phyloP scores from a whole-genome alignment of 2,329 filamentous ascomycete species.

The Paraconiothyrium brasiliense region DNA sequence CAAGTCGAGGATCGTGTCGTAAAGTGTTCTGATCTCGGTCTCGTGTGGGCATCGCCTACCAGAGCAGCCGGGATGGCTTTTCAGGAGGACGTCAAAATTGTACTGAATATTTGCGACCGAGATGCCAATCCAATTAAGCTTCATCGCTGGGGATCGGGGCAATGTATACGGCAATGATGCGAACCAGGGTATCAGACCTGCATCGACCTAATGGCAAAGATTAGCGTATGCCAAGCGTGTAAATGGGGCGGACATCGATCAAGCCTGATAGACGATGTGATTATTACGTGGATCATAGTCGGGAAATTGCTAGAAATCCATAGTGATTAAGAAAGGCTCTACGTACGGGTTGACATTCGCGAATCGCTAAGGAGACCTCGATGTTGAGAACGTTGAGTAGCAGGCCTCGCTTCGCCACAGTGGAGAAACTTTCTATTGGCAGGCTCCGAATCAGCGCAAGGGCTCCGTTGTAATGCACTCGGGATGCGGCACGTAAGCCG shows the following conservation, averaged over 20 bases:
- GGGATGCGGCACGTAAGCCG: constrained; percentile 4
- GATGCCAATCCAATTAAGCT: constrained; percentile 5
- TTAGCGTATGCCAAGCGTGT: neutral
- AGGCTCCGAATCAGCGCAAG: constrained; percentile 1
- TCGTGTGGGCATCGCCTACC: neutral
- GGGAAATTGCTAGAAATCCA: neutral
- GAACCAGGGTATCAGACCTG: constrained; percentile 5
- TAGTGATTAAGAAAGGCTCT: neutral
- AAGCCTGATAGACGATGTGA: neutral
- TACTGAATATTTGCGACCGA: constrained; percentile 7
- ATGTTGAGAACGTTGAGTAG: constrained; percentile 11
- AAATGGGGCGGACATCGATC: neutral
- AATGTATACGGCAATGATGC: constrained; percentile 2
- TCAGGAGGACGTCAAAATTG: neutral
- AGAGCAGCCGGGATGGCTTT: neutral
- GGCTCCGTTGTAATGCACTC: constrained; percentile 10
- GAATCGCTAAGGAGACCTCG: constrained; percentile 6
- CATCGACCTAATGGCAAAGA: neutral
- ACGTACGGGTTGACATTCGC: constrained; percentile 10
- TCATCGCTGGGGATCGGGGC: neutral
- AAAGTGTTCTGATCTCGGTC: neutral
- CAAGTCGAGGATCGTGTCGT: neutral
- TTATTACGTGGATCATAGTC: neutral
- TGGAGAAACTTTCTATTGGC: constrained; percentile 3
- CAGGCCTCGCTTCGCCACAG: neutral